A percentile compares a stretch with the other conserved stretches of the same genome.
Conservation (phyloP, 768 basidiomycete species). For the Lanmaoa rubissima region DNA sequence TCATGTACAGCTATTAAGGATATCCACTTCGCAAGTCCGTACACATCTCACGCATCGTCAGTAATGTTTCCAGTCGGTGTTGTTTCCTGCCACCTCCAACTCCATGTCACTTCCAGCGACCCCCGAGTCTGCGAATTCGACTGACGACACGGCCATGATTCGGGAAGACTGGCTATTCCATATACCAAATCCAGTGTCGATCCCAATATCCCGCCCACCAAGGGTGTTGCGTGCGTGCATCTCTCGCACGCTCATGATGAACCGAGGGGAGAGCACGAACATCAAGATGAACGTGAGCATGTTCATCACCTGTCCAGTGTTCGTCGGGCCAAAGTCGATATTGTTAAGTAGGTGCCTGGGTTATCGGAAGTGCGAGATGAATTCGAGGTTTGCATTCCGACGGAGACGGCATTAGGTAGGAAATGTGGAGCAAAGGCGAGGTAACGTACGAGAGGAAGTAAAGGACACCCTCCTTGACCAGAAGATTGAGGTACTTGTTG, state of each 20-base stretch:
- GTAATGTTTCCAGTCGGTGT: no score
- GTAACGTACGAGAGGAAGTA: conserved; percentile 21
- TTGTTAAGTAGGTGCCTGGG: conserved; percentile 16
- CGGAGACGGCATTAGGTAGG: no score
- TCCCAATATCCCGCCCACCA: neutral
- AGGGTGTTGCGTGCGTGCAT: neutral
- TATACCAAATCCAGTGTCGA: conserved; percentile 19
- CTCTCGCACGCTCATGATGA: conserved; percentile 19
- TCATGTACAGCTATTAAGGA: neutral
- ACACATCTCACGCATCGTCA: neutral
- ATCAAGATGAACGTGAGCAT: neutral
- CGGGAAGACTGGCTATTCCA: neutral
- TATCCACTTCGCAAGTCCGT: neutral
- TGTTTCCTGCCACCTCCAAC: neutral
- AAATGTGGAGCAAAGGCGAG: no score
- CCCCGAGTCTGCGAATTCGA: neutral
- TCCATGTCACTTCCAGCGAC: neutral
- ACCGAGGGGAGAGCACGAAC: conserved; percentile 18
- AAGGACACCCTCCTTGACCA: conserved; percentile 15
- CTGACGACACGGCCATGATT: neutral
- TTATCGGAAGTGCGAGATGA: neutral
- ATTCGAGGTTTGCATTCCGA: neutral
- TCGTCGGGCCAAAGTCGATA: conserved; percentile 3
- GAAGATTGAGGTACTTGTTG: conserved; percentile 15
- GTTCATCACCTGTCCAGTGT: neutral